These are phyloP conservation scores for Colletotrichum trifolii DNA, from an alignment of 2,329 filamentous ascomycete species.

Conservation along the genomic window DNA sequence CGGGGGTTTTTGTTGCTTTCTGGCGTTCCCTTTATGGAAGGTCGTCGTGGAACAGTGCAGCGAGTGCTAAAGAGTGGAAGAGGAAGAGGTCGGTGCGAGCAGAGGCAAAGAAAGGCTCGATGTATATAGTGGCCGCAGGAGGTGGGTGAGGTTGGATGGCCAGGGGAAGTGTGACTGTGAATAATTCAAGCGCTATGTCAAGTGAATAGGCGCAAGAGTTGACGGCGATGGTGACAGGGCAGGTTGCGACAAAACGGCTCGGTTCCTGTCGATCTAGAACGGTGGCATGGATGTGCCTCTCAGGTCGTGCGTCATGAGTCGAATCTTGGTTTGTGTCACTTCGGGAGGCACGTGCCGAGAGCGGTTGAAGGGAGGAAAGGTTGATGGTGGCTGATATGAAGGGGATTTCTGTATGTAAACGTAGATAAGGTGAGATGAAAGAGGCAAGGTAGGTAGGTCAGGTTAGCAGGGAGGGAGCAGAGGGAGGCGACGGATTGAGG, in stretches of 20 bases:
- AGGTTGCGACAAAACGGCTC: background rate
- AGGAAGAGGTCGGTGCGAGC: no score
- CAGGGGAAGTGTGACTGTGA: no score
- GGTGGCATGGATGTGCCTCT: slow-evolving; percentile 28
- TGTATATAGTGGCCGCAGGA: no score
- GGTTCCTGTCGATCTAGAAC: slow-evolving; percentile 22
- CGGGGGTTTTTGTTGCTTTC: background rate
- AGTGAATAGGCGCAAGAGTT: background rate
- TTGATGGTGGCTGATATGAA: background rate
- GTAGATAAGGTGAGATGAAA: background rate
- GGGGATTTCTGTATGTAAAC: background rate
- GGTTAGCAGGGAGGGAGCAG: background rate
- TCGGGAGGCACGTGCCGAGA: slow-evolving; percentile 22
- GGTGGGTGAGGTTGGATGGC: no score
- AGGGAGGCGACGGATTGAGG: background rate
- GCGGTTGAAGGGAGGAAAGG: background rate
- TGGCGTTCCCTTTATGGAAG: background rate
- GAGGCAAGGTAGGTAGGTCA: background rate
- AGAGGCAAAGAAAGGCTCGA: no score
- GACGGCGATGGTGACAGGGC: background rate
- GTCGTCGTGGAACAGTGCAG: no score
- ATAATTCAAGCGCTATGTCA: no score
- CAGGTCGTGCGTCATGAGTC: slow-evolving; percentile 32
- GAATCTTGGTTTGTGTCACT: slow-evolving; percentile 27
- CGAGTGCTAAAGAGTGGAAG: no score